Base-by-base conservation (phyloP, 2,329 filamentous ascomycete species). In the Fusarium sp. region DNA sequence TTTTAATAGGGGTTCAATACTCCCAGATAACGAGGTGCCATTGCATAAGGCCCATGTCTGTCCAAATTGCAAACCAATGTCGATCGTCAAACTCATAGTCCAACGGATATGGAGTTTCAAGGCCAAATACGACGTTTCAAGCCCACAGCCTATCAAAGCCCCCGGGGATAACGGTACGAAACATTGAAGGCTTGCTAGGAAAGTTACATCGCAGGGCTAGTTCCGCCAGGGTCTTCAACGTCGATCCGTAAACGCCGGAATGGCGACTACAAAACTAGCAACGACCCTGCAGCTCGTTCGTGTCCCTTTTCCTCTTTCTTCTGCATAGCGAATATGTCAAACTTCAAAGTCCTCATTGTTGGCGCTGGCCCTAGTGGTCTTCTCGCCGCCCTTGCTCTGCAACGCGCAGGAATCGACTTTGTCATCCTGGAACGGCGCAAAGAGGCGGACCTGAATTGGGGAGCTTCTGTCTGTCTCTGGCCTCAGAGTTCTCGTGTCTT, bases 341-440 rank as follows among this genome's bases (percentile, higher is more conserved):
- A 22, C 5, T 63, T 63, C 24, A 63, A 53, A 13, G 58, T 58
- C 1, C 53, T 63, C 19, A 63, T 63, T 3, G 41, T 53, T 1
- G 59, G 59, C 11, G 59, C 59, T 2, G 59, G 59, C 0, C 59
- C 59, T 3, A 58, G 47, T 0, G 59, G 59, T 15, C 59, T 63
- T 7, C 42, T 63, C 0, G 47, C 53, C 0, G 59, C 41, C 3
- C 59, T 63, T 6, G 40, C 47, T 3, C 31, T 63, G 2, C 58
- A 63, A 1, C 3, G 38, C 26, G 53, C 58, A 2, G 58, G 58
- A 1, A 32, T 63, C 1, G 59, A 63, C 1, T 63, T 63, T 7
- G 39, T 46, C 2, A 63, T 63, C 1, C 24, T 63, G 0, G 59
- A 63, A 9, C 40, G 48, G 5, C 31, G 59, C 8, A 58, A 53